Base-by-base conservation (phyloP, 352 stramenopile species). In the Phytophthora cajani region DNA sequence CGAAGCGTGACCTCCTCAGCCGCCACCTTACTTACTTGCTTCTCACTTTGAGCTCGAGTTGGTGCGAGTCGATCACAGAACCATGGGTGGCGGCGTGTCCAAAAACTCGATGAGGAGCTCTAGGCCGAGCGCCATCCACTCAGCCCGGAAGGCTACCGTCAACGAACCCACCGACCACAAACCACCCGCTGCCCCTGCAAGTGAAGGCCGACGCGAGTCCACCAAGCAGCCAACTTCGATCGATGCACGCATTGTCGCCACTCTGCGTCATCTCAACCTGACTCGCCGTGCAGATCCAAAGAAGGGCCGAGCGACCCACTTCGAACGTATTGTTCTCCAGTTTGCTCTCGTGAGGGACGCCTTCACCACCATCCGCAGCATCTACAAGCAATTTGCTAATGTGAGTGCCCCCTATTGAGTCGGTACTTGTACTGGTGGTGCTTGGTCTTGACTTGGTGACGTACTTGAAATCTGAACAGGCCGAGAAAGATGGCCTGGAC, bases 271-370 rank as follows among this genome's bases (percentile, higher is more conserved):
- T 11, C 73, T 93, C 56, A 91, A 90, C 40, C 72, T 90, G 30
- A 71, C 77, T n/a, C 69, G 81, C n/a, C 71, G 82, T 25, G 69
- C 72, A 55, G 67, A 79, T n/a, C 58, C 74, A 17, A 76, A 67
- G 17, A 88, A 91, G 27, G 62, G 71, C 23, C 88, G 89, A 61
- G 55, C 58, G 2, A 72, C 81, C 17, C 89, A 93, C 58, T 93
- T 95, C 61, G 85, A 95, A 60, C 82, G 86, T 7, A 91, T 95
- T 21, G 86, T 88, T 23, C 75, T 95, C 44, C 87, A 91, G 52
- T 95, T 95, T 49, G 66, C 69, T 2, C 63, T 93, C 49, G 85
- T 89, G 2, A 72, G 72, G 2, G 80, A 90, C 33, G 85, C 82
- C 1, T 93, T 95, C 67, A 71, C 75, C 53, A 90, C 74, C 5